Evolutionary conservation across 176 grass and related monocot species (phyloP).

Genomic region (Lolium rigidum): DNA sequence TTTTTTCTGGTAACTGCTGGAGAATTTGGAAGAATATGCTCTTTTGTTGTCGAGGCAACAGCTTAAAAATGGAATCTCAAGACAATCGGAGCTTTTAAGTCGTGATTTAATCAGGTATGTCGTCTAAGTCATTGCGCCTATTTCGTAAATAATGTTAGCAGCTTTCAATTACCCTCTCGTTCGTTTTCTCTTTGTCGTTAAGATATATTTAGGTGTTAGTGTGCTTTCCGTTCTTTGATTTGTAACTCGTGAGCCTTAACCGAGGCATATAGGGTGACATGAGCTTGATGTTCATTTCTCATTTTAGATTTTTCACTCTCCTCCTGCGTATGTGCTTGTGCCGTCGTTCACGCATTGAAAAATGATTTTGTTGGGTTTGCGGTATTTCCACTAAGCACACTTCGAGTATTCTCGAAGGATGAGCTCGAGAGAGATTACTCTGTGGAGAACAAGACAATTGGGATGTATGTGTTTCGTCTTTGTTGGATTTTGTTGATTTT

Average conservation of each 20-base stretch:
- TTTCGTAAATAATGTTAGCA: background rate
- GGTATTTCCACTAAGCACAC: slow-evolving; percentile 76
- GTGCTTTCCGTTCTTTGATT: no score
- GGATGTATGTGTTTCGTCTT: slow-evolving; percentile 73
- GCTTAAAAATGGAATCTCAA: slow-evolving; percentile 70
- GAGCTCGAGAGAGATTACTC: slow-evolving; percentile 81
- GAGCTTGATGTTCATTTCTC: slow-evolving; percentile 10
- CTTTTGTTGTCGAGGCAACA: slow-evolving; percentile 71
- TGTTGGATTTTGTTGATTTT: slow-evolving; percentile 40
- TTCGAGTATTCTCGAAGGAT: slow-evolving; percentile 77
- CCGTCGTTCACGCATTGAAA: slow-evolving; percentile 17
- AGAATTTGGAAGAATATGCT: slow-evolving; percentile 84
- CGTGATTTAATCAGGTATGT: slow-evolving; percentile 92
- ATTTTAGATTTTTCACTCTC: slow-evolving; percentile 1
- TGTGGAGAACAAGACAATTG: slow-evolving; percentile 90
- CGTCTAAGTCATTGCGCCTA: background rate
- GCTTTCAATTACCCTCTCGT: slow-evolving; percentile 5
- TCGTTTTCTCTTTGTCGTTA: slow-evolving; percentile 11
- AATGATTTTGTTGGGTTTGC: slow-evolving; percentile 42
- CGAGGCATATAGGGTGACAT: no score
- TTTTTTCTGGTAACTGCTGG: slow-evolving; percentile 71
- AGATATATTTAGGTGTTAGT: slow-evolving; percentile 21
- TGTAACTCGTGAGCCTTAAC: no score
- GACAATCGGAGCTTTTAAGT: slow-evolving; percentile 83
- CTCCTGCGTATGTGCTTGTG: background rate